Conservation (phyloP, 2,329 filamentous ascomycete genomes). For the Fusarium humuli region DNA sequence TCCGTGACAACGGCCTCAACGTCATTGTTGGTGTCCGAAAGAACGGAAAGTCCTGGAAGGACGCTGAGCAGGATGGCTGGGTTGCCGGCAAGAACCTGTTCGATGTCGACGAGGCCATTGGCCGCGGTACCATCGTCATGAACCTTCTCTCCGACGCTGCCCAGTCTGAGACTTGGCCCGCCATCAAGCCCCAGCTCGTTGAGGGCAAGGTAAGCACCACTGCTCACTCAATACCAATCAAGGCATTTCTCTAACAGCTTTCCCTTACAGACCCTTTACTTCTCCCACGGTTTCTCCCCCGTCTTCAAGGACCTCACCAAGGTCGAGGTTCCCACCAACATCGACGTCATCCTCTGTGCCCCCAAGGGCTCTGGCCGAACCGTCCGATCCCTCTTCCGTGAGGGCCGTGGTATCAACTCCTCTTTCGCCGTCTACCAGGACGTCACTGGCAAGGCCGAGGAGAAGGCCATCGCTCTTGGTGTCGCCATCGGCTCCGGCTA, state of each 20-base stretch:
- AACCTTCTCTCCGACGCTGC: constrained; percentile 98
- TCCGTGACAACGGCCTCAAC: constrained; percentile 99
- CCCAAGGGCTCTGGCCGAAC: constrained; percentile 99
- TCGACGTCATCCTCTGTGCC: constrained; percentile 99
- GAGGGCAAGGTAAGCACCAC: constrained; percentile 88
- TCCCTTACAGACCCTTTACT: constrained; percentile 89
- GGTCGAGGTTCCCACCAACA: constrained; percentile 93
- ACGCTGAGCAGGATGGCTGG: constrained; percentile 97
- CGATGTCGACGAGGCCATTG: constrained; percentile 96
- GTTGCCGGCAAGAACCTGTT: constrained; percentile 98
- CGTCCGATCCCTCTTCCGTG: constrained; percentile 97
- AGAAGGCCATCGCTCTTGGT: constrained; percentile 96
- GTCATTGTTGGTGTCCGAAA: constrained; percentile 99
- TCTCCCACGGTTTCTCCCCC: constrained; percentile 99
- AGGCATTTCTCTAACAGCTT: constrained; percentile 39
- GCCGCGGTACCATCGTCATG: constrained; percentile 95
- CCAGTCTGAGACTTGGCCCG: constrained; percentile 98
- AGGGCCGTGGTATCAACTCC: constrained; percentile 99
- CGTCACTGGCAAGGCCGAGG: constrained; percentile 96
- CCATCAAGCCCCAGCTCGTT: constrained; percentile 96
- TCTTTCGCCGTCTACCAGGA: constrained; percentile 99
- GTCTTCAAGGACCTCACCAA: constrained; percentile 99
- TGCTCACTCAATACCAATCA: neutral
- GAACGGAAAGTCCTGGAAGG: constrained; percentile 98
- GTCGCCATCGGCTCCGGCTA: constrained; percentile 97